These are phyloP conservation scores for Neonectria neomacrospora DNA, from an alignment of 2,329 filamentous ascomycete genomes.

Conservation along the genomic window DNA sequence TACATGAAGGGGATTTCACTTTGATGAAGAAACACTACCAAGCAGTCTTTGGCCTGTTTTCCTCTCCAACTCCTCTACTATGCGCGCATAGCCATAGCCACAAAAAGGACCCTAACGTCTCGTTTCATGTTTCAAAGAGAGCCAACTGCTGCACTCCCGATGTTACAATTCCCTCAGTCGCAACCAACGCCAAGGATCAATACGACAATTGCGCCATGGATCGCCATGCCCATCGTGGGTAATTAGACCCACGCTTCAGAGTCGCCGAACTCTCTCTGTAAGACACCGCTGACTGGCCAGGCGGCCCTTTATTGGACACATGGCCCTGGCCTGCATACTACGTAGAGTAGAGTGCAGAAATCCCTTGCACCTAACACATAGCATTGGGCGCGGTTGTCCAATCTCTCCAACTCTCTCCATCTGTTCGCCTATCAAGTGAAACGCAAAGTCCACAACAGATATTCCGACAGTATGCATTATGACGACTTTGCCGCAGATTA, in stretches of 20 bases:
- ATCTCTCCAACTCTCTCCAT: constrained; percentile 10
- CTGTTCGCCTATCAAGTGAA: constrained; percentile 26
- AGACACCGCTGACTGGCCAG: background rate
- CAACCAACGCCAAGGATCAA: constrained; percentile 5
- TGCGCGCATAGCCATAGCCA: no score
- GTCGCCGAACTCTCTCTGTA: constrained; percentile 3
- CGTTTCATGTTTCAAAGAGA: constrained; percentile 13
- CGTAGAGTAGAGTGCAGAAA: constrained; percentile 2
- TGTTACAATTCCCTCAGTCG: constrained; percentile 23
- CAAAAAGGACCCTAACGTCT: background rate
- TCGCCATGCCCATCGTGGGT: constrained; percentile 15
- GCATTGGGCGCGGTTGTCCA: background rate
- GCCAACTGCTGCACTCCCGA: background rate
- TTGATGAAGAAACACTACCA: background rate
- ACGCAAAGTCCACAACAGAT: constrained; percentile 9
- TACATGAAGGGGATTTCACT: background rate
- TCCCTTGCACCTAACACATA: constrained; percentile 9
- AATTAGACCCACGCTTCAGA: background rate
- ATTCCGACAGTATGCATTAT: background rate
- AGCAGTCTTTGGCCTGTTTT: background rate
- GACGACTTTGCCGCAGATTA: constrained; percentile 6
- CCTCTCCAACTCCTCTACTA: background rate
- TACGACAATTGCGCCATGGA: constrained; percentile 9
- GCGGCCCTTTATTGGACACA: constrained; percentile 1
- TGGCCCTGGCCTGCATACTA: constrained; percentile 2